These are phyloP conservation scores for Eragrostis curvula DNA, from an alignment of 176 grass and related monocot species.

Conservation along the genomic window DNA sequence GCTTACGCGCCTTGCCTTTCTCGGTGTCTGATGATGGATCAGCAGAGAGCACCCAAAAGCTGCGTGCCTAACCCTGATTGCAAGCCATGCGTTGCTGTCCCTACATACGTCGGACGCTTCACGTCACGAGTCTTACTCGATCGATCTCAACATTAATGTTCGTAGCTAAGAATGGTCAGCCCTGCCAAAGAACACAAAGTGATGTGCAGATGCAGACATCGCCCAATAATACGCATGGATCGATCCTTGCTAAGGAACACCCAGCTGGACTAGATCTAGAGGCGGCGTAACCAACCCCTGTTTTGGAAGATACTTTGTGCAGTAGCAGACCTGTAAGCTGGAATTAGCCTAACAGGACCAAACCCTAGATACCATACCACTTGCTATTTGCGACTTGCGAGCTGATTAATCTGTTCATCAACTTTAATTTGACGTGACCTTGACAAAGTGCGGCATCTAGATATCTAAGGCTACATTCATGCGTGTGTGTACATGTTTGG, in stretches of 20 bases:
- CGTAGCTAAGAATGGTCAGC: slow-evolving; percentile 2
- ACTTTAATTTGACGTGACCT: not conserved
- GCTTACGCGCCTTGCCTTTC: not conserved
- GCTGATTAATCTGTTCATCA: not conserved
- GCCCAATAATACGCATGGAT: not conserved
- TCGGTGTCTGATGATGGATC: slow-evolving; percentile 6
- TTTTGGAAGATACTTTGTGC: slow-evolving; percentile 12
- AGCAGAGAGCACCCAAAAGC: not conserved
- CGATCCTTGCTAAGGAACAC: not conserved
- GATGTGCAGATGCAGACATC: not conserved
- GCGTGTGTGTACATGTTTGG: no score
- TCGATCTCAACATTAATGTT: not conserved
- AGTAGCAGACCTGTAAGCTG: not conserved
- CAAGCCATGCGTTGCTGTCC: not conserved
- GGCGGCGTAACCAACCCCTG: not conserved
- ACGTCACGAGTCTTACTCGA: slow-evolving; percentile 3
- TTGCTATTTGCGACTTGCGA: not conserved
- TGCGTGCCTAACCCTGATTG: slow-evolving; percentile 1
- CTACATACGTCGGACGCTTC: slow-evolving; percentile 17
- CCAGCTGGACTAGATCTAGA: not conserved
- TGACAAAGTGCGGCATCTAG: not conserved
- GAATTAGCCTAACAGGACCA: not conserved
- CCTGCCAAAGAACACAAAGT: not conserved
- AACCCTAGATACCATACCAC: not conserved
- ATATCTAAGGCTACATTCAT: no score